Evolutionary conservation across 2,329 filamentous ascomycete species (phyloP), one percentile per base, ranked within the genome.

Genomic region (Penicillium thymicola): DNA sequence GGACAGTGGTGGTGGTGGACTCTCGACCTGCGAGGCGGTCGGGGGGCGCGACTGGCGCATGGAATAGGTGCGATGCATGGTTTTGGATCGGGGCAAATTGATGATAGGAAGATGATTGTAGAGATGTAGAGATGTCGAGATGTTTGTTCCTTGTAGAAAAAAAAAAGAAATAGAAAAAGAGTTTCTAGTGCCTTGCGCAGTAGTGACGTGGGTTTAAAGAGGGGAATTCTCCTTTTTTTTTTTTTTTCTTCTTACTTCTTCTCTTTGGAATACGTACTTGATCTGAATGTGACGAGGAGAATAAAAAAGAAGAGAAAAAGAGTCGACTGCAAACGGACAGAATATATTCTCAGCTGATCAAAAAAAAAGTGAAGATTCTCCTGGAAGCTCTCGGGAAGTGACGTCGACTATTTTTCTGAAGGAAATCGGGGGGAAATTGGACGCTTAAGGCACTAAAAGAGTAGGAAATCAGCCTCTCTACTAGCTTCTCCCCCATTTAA

Each of bases 11-110:
- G 94, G 94, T 59, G 92, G 94, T 48, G 94, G 94, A 77, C 92
- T 97, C 85, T 97, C 83, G 60, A 89, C 82, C 74, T 90, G 86
- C 72, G 92, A 95, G 72, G 94, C 94, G 65, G 94, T 99, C 47
- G 94, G 94, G 77, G 91, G 91, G 83, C 94, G 88, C 78, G 90
- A 89, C 79, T 95, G 89, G 88, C 94, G 92, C 94, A 97, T 96
- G 70, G 92, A 96, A 77, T 97, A 99, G 65, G 94, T 97, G 76
- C 93, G 92, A 85, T 99, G 94, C 93, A 99, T 99, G 27, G 27
- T 16, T 25, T 53, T 55, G 40, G 52, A 55, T 2, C 21, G 43
- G 32, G 27, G 23, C 23, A n/a, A 13, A 44, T 49, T 32, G 21
- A n/a, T 43, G 37, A 32, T n/a, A 37, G 50, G n/a, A 32, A 58